phyloP scores from a whole-genome alignment of 345 rosid species.

The Brassica carinata region DNA sequence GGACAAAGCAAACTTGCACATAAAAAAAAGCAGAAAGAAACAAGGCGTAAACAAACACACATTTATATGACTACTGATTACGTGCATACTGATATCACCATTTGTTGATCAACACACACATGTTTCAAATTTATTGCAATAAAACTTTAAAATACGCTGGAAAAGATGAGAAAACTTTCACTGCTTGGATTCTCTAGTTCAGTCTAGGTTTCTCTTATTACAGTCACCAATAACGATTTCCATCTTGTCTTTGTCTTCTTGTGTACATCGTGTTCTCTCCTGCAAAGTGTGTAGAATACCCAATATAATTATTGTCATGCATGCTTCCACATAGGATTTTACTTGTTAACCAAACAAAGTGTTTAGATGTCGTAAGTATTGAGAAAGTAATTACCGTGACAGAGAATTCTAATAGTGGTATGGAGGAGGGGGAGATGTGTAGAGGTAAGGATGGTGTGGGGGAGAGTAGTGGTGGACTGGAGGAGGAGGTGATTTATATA shows the following conservation, averaged over 20 bases:
- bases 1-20: constrained; percentile 30
- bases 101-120: constrained; percentile 26
- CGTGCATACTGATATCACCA: constrained; percentile 23
- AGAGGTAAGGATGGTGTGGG: constrained; percentile 41
- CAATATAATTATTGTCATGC: constrained; percentile 1
- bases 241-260: constrained; percentile 29
- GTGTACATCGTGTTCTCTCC: constrained; percentile 34
- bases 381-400: constrained; percentile 26
- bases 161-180: constrained; percentile 28
- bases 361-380: background rate
- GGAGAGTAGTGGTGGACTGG: constrained; percentile 41
- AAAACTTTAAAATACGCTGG: constrained; percentile 12
- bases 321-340: constrained; percentile 12
- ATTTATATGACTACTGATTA: constrained; percentile 2
- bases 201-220: constrained; percentile 33
- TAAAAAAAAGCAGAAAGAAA: constrained; percentile 23
- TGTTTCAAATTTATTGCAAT: constrained; percentile 34
- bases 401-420: constrained; percentile 38
- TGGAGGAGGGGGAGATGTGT: constrained; percentile 43
- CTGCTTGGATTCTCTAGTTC: constrained; percentile 26
- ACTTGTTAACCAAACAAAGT: background rate
- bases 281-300: constrained; percentile 1
- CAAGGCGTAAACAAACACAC: constrained; percentile 20
- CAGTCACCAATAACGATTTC: constrained; percentile 11
- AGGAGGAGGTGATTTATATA: constrained; percentile 37